Evolutionary conservation across 2,329 filamentous ascomycete genomes (phyloP), one percentile per base, ranked within the genome.

Genomic region (Phoma sp.): DNA sequence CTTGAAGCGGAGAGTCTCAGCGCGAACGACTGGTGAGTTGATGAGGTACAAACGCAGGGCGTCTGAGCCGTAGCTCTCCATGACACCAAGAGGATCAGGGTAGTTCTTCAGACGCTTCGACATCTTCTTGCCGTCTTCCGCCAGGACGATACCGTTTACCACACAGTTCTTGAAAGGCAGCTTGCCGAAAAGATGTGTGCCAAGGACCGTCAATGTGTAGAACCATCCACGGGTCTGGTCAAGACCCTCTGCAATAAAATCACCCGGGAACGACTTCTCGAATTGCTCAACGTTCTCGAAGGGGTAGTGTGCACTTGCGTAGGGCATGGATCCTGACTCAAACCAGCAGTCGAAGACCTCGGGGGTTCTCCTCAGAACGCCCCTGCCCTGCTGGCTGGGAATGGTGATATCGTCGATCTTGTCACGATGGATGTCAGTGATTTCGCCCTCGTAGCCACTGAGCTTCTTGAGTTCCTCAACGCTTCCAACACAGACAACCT

Each of bases 291-390:
- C 85, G 69, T 95, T 95, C 76, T 93, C 89, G 70, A 97, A 97
- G 6, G 93, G 93, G 71, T 96, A 97, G 74, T 97, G 93, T 59
- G 89, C 86, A 62, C 89, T 92, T 37, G 91, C 90, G 71, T 96
- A 97, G 2, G 93, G 93, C 93, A 97, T 97, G 71, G 89, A 93
- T 57, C 93, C 93, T 38, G 92, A 96, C 76, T 97, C 93, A 60
- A 96, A 96, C 92, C 93, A 97, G 72, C 93, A 97, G 77, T 97
- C 93, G 66, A 97, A 96, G 4, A 97, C 91, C 72, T 96, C 92
- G 46, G 91, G 88, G 8, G 95, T 83, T 63, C 93, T 87, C 66
- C 83, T 87, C 58, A 97, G 79, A n/a, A 83, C 81, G 18, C 92
- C 93, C 70, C 93, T 96, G 64, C 93, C 93, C 77, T 88, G 83